Evolutionary conservation across 257 asterid genomes (phyloP).

Genomic region (Echium plantagineum): DNA sequence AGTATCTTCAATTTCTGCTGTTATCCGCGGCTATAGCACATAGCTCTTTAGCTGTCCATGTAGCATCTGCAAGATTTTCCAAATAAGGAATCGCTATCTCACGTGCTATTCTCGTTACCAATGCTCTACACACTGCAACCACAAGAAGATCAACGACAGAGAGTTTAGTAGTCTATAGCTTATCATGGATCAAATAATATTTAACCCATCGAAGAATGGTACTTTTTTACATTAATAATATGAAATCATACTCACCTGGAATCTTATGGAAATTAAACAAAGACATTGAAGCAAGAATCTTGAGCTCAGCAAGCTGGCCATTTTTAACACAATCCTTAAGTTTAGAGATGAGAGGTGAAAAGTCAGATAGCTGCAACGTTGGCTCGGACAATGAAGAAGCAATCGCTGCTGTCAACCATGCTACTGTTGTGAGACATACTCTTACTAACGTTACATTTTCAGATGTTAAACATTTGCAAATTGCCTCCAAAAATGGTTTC

Average conservation of each 20-base stretch:
- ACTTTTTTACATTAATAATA: too few species aligned
- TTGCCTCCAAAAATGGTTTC: constrained; percentile 41
- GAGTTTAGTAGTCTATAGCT: too few species aligned
- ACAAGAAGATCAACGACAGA: too few species aligned
- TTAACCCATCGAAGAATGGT: too few species aligned
- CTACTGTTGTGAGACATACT: constrained; percentile 55
- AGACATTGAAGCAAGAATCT: constrained; percentile 55
- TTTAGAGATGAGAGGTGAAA: constrained; percentile 40
- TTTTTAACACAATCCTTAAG: constrained; percentile 36
- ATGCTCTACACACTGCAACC: constrained; percentile 43
- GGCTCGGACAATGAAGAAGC: constrained; percentile 31
- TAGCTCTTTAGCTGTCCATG: constrained; percentile 69
- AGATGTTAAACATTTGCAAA: constrained; percentile 43
- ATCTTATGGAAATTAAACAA: constrained; percentile 50
- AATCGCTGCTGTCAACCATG: constrained; percentile 67
- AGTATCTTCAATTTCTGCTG: not conserved
- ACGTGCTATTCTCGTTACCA: constrained; percentile 36
- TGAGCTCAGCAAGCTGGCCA: constrained; percentile 53
- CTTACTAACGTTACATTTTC: constrained; percentile 42
- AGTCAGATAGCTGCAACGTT: constrained; percentile 37
- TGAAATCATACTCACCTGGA: constrained; percentile 31
- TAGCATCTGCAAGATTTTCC: constrained; percentile 35
- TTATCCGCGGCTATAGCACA: constrained; percentile 13
- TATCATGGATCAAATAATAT: too few species aligned
- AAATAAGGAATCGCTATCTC: constrained; percentile 27